Evolutionary conservation across 2,329 filamentous ascomycete species (phyloP).

Genomic region (Cercospora berteroae): DNA sequence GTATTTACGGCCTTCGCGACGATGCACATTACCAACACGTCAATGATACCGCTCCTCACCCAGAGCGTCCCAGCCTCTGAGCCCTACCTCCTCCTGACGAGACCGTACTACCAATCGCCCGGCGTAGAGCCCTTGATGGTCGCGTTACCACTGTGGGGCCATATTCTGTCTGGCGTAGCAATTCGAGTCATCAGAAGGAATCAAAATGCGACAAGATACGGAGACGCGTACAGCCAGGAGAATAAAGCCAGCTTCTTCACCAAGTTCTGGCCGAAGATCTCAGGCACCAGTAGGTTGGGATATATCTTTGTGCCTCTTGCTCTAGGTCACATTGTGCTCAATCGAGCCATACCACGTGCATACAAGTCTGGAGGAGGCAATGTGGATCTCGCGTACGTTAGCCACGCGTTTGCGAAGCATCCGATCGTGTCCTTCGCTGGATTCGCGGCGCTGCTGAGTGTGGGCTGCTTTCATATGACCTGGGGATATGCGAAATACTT

Average conservation of each 20-base stretch:
- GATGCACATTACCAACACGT: slow-evolving; percentile 78
- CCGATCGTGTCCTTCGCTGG: slow-evolving; percentile 64
- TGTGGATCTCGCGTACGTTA: slow-evolving; percentile 77
- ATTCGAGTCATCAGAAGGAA: slow-evolving; percentile 72
- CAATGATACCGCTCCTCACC: slow-evolving; percentile 73
- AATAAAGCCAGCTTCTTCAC: slow-evolving; percentile 32
- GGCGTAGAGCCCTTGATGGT: slow-evolving; percentile 78
- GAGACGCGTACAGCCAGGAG: slow-evolving; percentile 59
- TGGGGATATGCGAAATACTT: slow-evolving; percentile 87
- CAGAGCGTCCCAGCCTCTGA: slow-evolving; percentile 73
- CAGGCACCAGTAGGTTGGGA: slow-evolving; percentile 68
- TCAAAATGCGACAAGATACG: slow-evolving; percentile 72
- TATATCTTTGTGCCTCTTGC: slow-evolving; percentile 67
- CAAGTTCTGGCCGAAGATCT: slow-evolving; percentile 66
- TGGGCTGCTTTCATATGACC: slow-evolving; percentile 73
- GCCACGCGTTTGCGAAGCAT: slow-evolving; percentile 77
- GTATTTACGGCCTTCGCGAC: slow-evolving; percentile 73
- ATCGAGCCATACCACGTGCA: slow-evolving; percentile 68
- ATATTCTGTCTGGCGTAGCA: slow-evolving; percentile 73
- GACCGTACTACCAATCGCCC: slow-evolving; percentile 86
- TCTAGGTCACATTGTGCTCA: slow-evolving; percentile 69
- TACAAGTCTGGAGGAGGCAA: slow-evolving; percentile 81
- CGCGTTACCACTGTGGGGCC: slow-evolving; percentile 68
- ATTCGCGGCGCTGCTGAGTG: slow-evolving; percentile 65
- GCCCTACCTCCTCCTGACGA: slow-evolving; percentile 82